Evolutionary conservation across 495 filamentous ascomycete genomes (phyloP), one percentile per base, ranked within the genome.

Genomic region (Cairneyella variabilis): DNA sequence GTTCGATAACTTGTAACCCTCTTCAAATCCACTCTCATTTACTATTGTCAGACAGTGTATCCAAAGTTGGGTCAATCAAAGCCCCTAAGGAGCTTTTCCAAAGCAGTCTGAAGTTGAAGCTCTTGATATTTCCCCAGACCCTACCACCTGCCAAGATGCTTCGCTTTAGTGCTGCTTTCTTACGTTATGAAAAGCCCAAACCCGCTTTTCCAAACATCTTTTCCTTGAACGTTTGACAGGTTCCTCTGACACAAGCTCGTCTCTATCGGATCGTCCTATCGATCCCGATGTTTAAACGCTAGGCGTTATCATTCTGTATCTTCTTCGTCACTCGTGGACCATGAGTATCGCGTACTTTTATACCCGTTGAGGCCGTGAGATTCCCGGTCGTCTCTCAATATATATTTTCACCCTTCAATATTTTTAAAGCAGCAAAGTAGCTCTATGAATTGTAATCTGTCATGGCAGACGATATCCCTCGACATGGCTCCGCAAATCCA

Each of bases 401-500:
- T n/a, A n/a, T n/a, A 38, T 38, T 11, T 17, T 38, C 1, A n/a
- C n/a, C 20, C 20, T n/a, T 38, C 0, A 0, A n/a, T 16, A 9
- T 1, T 38, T 38, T 38, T 1, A 38, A 12, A n/a, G 1, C n/a
- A 38, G 36, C n/a, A 34, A 8, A 8, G 36, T 14, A 16, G n/a
- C 14, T 16, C 6, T 12, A 17, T 38, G n/a, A n/a, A 16, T 9
- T 38, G 8, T 38, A 16, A 6, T 14, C 20, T 38, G 36, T 7
- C 5, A 43, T 46, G 43, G 14, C 5, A 27, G 23, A 14, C 3
- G 26, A 32, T 26, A 14, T 46, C 7, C n/a, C 20, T 32, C 43
- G 18, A 14, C 10, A 53, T 58, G 55, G 49, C 43, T 10, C 45
- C 36, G 32, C 52, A 4, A 53, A 60, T 32, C 66, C 69, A 25